Conservation (phyloP, 1,284 basidiomycete genomes). For the Butyriboletus appendiculatus region DNA sequence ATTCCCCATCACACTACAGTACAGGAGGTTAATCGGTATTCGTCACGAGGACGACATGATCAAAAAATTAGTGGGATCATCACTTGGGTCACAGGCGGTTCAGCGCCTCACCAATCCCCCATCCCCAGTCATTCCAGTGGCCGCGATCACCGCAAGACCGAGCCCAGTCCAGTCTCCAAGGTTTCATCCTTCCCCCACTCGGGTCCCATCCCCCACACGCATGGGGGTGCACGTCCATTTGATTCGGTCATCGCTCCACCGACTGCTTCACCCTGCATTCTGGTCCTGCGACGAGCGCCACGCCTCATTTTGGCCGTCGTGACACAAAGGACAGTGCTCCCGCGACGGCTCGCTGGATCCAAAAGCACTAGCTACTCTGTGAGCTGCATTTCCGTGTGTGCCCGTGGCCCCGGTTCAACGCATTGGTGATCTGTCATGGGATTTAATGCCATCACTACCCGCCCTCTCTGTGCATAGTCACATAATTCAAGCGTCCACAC, state of each 20-base stretch:
- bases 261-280: background rate
- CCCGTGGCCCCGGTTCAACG: constrained; percentile 19
- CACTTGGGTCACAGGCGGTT: constrained; percentile 31
- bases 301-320: background rate
- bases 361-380: constrained; percentile 5
- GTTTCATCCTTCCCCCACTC: constrained; percentile 32
- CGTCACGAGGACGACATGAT: constrained; percentile 31
- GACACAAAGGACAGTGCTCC: constrained; percentile 1
- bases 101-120: constrained; percentile 31
- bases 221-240: constrained; percentile 29
- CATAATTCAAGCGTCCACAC: constrained; percentile 3
- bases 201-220: constrained; percentile 21
- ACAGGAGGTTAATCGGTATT: background rate
- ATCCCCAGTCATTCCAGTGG: constrained; percentile 25
- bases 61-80: constrained; percentile 34
- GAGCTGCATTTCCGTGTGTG: constrained; percentile 22
- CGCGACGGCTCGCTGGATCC: constrained; percentile 22
- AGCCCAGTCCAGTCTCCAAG: constrained; percentile 33
- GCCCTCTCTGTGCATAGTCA: constrained; percentile 27
- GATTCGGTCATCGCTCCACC: constrained; percentile 29
- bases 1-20: constrained; percentile 2
- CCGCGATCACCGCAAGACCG: constrained; percentile 17
- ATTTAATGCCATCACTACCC: constrained; percentile 8
- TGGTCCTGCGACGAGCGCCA: constrained; percentile 3
- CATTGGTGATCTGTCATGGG: constrained; percentile 4